phyloP scores from a whole-genome alignment of 2,329 filamentous ascomycete genomes.

The Xylariaceae sp. region DNA sequence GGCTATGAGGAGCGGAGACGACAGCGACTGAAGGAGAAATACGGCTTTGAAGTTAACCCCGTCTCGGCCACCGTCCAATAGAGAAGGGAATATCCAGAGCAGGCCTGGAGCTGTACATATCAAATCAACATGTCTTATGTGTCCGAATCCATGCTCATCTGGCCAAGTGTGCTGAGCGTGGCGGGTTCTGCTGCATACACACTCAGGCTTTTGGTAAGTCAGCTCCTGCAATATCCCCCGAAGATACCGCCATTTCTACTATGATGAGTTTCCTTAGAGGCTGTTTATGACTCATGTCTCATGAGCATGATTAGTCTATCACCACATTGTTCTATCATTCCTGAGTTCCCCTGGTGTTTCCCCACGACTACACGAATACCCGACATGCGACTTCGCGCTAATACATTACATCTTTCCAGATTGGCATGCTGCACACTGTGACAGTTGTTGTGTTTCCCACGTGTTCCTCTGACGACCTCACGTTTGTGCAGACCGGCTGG shows the following conservation, averaged over 20 bases:
- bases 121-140: constrained; percentile 15
- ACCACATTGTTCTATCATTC: constrained; percentile 28
- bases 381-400: no score
- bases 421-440: no score
- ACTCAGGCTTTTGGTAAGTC: constrained; percentile 16
- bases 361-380: no score
- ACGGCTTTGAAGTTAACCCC: constrained; percentile 75
- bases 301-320: constrained; percentile 27
- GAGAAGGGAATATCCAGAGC: constrained; percentile 5
- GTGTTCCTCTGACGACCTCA: not conserved
- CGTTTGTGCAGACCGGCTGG: not conserved
- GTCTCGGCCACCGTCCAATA: constrained; percentile 45
- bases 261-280: constrained; percentile 30
- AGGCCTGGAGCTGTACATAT: constrained; percentile 18
- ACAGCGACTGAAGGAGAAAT: constrained; percentile 75
- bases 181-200: constrained; percentile 1
- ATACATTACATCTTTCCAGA: no score
- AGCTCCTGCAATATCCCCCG: no score
- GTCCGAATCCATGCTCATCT: constrained; percentile 4
- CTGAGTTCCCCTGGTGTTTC: no score
- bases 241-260: constrained; percentile 3
- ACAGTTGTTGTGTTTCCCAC: not conserved
- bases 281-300: constrained; percentile 29
- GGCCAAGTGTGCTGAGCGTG: not conserved
- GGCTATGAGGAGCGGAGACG: constrained; percentile 80